These are phyloP conservation scores for Camillea tinctor DNA, from an alignment of 2,329 filamentous ascomycete species.

Conservation along the genomic window DNA sequence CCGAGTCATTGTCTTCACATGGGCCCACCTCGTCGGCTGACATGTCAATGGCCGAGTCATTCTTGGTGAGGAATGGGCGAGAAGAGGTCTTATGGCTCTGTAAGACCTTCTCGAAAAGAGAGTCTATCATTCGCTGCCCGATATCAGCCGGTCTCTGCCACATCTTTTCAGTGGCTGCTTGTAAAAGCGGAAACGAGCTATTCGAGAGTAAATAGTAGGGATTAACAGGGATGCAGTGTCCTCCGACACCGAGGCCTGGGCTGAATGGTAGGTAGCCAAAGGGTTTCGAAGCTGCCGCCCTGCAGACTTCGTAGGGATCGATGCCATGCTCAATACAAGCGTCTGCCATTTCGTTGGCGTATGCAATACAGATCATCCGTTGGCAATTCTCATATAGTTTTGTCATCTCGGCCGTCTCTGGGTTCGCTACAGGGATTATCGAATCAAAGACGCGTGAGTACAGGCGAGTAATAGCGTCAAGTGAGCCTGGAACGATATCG, in stretches of 20 bases:
- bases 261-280: slow-evolving; percentile 51
- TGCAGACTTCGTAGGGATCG: slow-evolving; percentile 50
- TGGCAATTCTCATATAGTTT: slow-evolving; percentile 60
- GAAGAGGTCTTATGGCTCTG: neutral
- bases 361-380: slow-evolving; percentile 54
- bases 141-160: slow-evolving; percentile 40
- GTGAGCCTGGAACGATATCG: slow-evolving; percentile 43
- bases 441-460: slow-evolving; percentile 48
- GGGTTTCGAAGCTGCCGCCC: slow-evolving; percentile 49
- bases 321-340: slow-evolving; percentile 46
- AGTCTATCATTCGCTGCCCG: slow-evolving; percentile 36
- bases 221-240: slow-evolving; percentile 57
- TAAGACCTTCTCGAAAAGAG: slow-evolving; percentile 22
- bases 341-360: slow-evolving; percentile 57
- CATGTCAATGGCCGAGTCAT: neutral
- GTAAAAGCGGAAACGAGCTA: slow-evolving; percentile 45
- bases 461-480: slow-evolving; percentile 42
- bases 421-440: slow-evolving; percentile 47
- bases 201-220: slow-evolving; percentile 52
- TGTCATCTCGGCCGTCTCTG: slow-evolving; percentile 58
- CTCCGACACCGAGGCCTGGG: slow-evolving; percentile 51
- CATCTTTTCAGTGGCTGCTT: slow-evolving; percentile 44
- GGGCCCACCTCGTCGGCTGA: neutral
- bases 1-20: neutral
- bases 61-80: neutral